Base-by-base conservation (phyloP, 2,329 filamentous ascomycete species). In the Xylaria sp. region DNA sequence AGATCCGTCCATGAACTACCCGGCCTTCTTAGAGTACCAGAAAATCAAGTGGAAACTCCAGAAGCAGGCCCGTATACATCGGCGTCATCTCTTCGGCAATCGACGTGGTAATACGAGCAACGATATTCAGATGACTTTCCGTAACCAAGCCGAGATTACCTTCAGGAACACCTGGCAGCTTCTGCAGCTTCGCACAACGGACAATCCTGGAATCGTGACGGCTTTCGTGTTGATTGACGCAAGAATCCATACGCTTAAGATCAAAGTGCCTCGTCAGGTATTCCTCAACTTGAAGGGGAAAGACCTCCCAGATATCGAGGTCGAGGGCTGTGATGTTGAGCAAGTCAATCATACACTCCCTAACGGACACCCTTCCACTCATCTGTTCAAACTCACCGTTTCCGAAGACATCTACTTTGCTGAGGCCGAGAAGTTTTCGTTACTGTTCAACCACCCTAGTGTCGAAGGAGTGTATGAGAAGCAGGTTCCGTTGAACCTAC, bases 41-140 rank as follows among this genome's bases (percentile, higher is more conserved):
- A 99, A 99, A 75, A 86, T 92, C 76, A 99, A 99, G 75, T 99
- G 94, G 94, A 97, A 93, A 77, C 88, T 97, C 44, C 94, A 99
- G 72, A 96, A 92, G 70, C 89, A 96, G 72, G 92, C 93, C 39
- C 86, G 94, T 19, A 82, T 88, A 61, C 87, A 93, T 49, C 83
- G 95, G 64, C 85, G 93, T 53, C 94, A 99, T 72, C 79, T 99
- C 0, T 99, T 99, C 69, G 94, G 94, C 61, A 93, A 99, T 69
- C 87, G 89, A 59, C 83, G 87, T 61, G 78, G 79, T 9, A 88
- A 87, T 58, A 82, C 81, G 47, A 84, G 89, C 70, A 83, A 75
- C 70, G 84, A 85, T 62, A 83, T 88, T 66, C 83, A 86, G 67
- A 81, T 84, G 61, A 84, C 82, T 0, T 97, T 99, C 80, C 86